Percentiles rank a stretch among this genome's conserved stretches.
Conservation (phyloP, 345 rosid genomes). For the Rhizophora mangle region DNA sequence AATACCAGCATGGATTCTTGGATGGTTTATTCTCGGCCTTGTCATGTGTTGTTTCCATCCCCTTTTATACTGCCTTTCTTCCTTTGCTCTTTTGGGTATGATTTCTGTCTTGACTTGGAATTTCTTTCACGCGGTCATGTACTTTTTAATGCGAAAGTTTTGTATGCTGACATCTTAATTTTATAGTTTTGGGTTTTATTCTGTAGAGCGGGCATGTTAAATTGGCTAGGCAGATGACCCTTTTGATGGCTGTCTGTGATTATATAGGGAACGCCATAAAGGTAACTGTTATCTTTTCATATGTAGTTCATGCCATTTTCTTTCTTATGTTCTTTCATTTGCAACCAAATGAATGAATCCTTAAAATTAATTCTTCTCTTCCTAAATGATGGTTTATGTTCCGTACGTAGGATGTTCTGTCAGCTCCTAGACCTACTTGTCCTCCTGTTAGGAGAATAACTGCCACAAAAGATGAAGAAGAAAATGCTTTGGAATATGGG, state of each 20-base stretch:
- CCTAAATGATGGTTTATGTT: neutral
- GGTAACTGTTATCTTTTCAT: conserved; percentile 37
- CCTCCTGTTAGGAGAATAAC: conserved; percentile 89
- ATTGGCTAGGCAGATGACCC: conserved; percentile 97
- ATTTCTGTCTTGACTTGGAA: conserved; percentile 2
- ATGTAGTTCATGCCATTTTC: neutral
- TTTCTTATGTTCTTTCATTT: neutral
- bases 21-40: conserved; percentile 79
- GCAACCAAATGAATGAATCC: conserved; percentile 4
- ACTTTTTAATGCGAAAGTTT: neutral
- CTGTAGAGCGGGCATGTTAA: conserved; percentile 93
- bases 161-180: neutral
- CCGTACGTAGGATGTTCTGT: conserved; percentile 71
- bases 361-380: conserved; percentile 1
- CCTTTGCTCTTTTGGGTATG: conserved; percentile 97
- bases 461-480: conserved; percentile 93
- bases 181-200: conserved; percentile 11
- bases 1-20: conserved; percentile 47
- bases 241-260: conserved; percentile 91
- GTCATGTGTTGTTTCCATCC: conserved; percentile 92
- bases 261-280: conserved; percentile 80
- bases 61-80: conserved; percentile 93
- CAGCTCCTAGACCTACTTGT: conserved; percentile 91
- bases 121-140: neutral
- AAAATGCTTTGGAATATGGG: conserved; percentile 94